Conservation (phyloP, 208 protist genomes). For the Leishmania tropica region DNA sequence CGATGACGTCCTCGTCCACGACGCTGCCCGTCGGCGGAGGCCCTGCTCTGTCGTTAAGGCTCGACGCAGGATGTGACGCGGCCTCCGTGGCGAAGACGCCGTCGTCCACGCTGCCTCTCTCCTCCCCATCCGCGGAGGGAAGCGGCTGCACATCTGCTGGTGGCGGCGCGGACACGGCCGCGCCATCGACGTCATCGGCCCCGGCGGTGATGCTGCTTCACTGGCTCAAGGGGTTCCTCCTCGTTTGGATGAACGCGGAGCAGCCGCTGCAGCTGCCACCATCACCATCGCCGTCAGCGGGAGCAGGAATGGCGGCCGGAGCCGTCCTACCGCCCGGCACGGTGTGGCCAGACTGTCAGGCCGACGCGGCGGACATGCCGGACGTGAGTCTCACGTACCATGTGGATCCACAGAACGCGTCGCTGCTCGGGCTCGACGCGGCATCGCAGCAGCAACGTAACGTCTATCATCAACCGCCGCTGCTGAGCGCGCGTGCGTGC, state of each 20-base stretch:
- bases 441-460: constrained; percentile 5
- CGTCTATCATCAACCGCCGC: constrained; percentile 19
- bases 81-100: not conserved
- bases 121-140: not conserved
- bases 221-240: constrained; percentile 29
- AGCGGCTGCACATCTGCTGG: not conserved
- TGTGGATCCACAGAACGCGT: constrained; percentile 18
- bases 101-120: not conserved
- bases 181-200: constrained; percentile 7
- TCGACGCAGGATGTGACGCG: constrained; percentile 21
- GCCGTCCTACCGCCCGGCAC: constrained; percentile 1
- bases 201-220: constrained; percentile 26
- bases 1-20: not conserved
- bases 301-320: not conserved
- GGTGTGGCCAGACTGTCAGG: constrained; percentile 20
- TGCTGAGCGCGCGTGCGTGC: constrained; percentile 34
- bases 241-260: constrained; percentile 36
- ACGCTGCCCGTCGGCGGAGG: constrained; percentile 7
- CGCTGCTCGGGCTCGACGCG: constrained; percentile 20
- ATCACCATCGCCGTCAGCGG: not conserved
- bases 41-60: constrained; percentile 16
- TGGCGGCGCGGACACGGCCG: not conserved
- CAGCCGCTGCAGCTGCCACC: constrained; percentile 26
- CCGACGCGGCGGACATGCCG: constrained; percentile 11
- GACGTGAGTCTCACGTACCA: constrained; percentile 25